Evolutionary conservation across 805 yeast species (phyloP).

Genomic region (Candida coquimbonensis): DNA sequence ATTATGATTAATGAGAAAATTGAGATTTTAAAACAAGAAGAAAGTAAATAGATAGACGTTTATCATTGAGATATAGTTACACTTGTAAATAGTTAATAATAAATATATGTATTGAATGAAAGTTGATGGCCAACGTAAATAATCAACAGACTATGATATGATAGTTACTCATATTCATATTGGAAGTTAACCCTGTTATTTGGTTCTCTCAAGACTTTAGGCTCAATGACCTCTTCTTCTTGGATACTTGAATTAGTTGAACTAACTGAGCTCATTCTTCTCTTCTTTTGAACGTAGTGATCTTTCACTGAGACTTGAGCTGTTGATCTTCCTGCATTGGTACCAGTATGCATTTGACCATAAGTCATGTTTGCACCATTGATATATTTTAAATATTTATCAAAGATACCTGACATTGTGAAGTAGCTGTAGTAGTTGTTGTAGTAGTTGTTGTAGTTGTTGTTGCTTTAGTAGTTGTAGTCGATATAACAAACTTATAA

Average conservation of each 20-base stretch:
- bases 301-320: slow-evolving; percentile 15
- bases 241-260: slow-evolving; percentile 5
- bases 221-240: slow-evolving; percentile 1
- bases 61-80: too few species aligned
- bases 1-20: slow-evolving; percentile 50
- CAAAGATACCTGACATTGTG: slow-evolving; percentile 27
- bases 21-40: neutral
- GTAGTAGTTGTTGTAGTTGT: neutral
- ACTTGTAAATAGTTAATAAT: neutral
- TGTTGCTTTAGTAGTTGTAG: too few species aligned
- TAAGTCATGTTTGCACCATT: slow-evolving; percentile 13
- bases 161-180: neutral
- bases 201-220: slow-evolving; percentile 8
- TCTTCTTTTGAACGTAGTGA: slow-evolving; percentile 14
- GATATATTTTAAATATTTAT: slow-evolving; percentile 21
- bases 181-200: slow-evolving; percentile 15
- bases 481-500: neutral
- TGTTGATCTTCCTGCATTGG: slow-evolving; percentile 15
- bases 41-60: neutral
- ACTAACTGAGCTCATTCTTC: slow-evolving; percentile 17
- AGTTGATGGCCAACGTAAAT: too few species aligned
- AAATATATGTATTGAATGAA: neutral
- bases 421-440: slow-evolving; percentile 1
- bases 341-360: slow-evolving; percentile 17
- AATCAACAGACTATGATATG: neutral